These are phyloP conservation scores for Leucocoprinus birnbaumii DNA, from an alignment of 768 basidiomycete species.

Conservation along the genomic window DNA sequence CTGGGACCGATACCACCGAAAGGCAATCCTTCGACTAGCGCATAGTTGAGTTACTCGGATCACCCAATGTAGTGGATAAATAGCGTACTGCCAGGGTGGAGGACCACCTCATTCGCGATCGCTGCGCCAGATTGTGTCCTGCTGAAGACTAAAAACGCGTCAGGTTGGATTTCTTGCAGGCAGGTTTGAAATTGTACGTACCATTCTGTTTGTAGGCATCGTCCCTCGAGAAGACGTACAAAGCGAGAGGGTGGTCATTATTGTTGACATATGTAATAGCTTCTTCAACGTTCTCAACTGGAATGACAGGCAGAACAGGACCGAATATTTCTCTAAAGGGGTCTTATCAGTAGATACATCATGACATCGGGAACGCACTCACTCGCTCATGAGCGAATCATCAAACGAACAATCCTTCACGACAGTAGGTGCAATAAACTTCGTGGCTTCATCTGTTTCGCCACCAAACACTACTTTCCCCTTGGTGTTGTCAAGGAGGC, in stretches of 20 bases:
- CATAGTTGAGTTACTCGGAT: not conserved
- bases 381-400: constrained; percentile 81
- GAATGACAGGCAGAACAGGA: constrained; percentile 73
- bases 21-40: constrained; percentile 56
- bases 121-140: constrained; percentile 72
- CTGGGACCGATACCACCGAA: constrained; percentile 74
- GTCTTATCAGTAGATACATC: not conserved
- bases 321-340: constrained; percentile 78
- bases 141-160: constrained; percentile 47
- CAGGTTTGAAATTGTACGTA: constrained; percentile 18
- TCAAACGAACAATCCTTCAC: constrained; percentile 57
- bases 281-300: constrained; percentile 64
- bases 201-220: constrained; percentile 59
- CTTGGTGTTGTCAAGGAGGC: constrained; percentile 60
- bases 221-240: constrained; percentile 76
- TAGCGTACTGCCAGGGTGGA: constrained; percentile 56
- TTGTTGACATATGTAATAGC: constrained; percentile 68
- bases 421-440: constrained; percentile 72
- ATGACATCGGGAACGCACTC: constrained; percentile 20
- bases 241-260: constrained; percentile 67
- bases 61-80: not conserved
- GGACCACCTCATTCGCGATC: constrained; percentile 64
- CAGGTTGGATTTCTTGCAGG: not conserved
- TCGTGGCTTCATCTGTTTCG: constrained; percentile 47
- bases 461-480: constrained; percentile 70